Conservation (phyloP, 2,329 filamentous ascomycete species). For the Coleophoma cylindrospora region DNA sequence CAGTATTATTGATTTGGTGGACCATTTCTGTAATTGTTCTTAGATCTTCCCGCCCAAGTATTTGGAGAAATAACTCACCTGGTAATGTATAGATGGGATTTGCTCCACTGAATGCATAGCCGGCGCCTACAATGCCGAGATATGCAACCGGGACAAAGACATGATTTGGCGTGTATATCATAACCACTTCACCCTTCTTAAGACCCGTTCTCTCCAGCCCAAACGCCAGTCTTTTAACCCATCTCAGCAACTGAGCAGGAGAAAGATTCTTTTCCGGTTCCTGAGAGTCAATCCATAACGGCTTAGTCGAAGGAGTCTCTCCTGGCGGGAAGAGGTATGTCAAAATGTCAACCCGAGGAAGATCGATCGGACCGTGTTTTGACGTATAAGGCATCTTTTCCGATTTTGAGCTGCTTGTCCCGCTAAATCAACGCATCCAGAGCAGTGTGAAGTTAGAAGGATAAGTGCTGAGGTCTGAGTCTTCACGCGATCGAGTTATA, state of each 20-base stretch:
- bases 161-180: conserved; percentile 50
- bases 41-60: neutral
- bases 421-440: neutral
- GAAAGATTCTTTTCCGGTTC: conserved; percentile 39
- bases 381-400: conserved; percentile 18
- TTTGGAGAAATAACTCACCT: conserved; percentile 28
- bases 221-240: conserved; percentile 44
- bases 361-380: conserved; percentile 10
- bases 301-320: conserved; percentile 33
- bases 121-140: conserved; percentile 46
- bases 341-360: conserved; percentile 16
- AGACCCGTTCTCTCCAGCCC: conserved; percentile 42
- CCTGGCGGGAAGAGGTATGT: conserved; percentile 31
- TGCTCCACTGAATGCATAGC: conserved; percentile 47
- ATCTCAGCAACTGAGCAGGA: conserved; percentile 40
- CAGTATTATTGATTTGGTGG: conserved; percentile 46
- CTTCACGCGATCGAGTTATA: no score
- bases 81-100: conserved; percentile 46
- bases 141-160: conserved; percentile 50
- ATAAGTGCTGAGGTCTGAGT: neutral
- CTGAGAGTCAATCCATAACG: conserved; percentile 48
- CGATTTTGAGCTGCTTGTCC: neutral
- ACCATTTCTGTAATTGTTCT: conserved; percentile 34
- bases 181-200: conserved; percentile 42
- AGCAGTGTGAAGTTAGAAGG: neutral